Base-by-base conservation (phyloP, 106 monocot genomes). In the Acorus calamus region DNA sequence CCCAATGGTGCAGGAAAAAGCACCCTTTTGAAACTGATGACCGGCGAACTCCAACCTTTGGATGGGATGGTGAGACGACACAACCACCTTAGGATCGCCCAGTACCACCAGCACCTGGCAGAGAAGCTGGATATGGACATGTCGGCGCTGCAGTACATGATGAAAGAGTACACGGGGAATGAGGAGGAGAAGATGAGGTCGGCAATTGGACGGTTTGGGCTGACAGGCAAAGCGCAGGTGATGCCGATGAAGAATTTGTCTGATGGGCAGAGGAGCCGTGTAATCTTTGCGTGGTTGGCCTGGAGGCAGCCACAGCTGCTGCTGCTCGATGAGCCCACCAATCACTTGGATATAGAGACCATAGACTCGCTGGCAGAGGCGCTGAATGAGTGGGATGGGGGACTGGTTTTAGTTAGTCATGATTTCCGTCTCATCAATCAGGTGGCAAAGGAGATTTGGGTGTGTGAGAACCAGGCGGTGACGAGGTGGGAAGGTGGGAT, bases 1-100 rank as follows among this genome's bases (percentile, higher is more conserved):
- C 98, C 98, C 2, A 98, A 98, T 57, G 98, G 98, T 2, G 98
- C 98, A 2, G 98, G 98, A n/a, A 98, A 98, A 81, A 98, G 98
- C 71, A 98, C 98, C 3, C 65, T 98, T 12, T 83, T 98, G 3
- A 98, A 98, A 59, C 83, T 98, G 51, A 98, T 98, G 98, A 98
- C 98, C 0, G 98, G 92, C 14, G 98, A 98, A 41, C 77, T 98
- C 11, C 13, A 46, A 41, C 92, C 98, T 5, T n/a, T 60, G 8
- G 98, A 98, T 54, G 98, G 98, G 4, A 98, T 98, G 98, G 98
- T 98, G 4, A 73, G 88, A 47, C 79, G 98, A 2, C 98, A 98
- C 63, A 98, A 98, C 65, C 98, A 98, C 46, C 77, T 98, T 0
- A 78, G 85, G 67, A 98, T 98, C 4, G 98, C 98, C 2, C 98